Evolutionary conservation across 305 asterid species (phyloP).

Genomic region (Striga hermonthica): DNA sequence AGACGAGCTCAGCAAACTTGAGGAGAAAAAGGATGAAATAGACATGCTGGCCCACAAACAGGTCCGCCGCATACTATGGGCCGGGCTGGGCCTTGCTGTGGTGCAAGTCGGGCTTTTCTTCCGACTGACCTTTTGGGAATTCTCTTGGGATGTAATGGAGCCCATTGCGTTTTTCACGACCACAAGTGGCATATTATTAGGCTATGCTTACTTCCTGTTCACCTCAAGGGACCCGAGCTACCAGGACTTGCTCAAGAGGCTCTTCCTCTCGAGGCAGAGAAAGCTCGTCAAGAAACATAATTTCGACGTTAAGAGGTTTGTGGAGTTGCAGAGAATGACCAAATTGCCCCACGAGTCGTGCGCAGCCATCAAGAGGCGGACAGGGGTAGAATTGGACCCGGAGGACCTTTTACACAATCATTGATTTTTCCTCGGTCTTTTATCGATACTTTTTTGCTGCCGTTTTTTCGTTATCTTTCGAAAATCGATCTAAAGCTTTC

Average conservation of each 20-base stretch:
- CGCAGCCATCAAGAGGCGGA: conserved; percentile 47
- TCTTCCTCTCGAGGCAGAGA: conserved; percentile 83
- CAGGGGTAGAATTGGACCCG: conserved; percentile 49
- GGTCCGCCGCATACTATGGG: conserved; percentile 80
- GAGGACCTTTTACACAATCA: conserved; percentile 62
- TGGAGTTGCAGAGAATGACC: conserved; percentile 73
- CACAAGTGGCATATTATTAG: conserved; percentile 65
- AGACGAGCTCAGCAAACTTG: conserved; percentile 64
- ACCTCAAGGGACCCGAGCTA: conserved; percentile 91
- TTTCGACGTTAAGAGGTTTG: conserved; percentile 65
- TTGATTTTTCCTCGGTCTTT: conserved; percentile 28
- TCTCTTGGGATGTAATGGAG: conserved; percentile 99
- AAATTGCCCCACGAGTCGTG: conserved; percentile 45
- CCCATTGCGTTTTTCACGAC: conserved; percentile 89
- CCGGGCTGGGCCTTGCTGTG: conserved; percentile 62
- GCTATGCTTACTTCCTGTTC: conserved; percentile 81
- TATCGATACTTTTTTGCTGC: neutral
- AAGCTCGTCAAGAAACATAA: conserved; percentile 66
- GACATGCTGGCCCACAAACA: conserved; percentile 79
- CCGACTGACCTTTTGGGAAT: conserved; percentile 96
- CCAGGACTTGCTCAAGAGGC: conserved; percentile 82
- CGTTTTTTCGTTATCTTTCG: no score
- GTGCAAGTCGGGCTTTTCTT: conserved; percentile 81
- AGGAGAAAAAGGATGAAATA: conserved; percentile 61
- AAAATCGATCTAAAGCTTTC: no score